A percentile compares a stretch with the other conserved stretches of the same genome.
Conservation (phyloP, 495 filamentous ascomycete species). For the Aspergillus steynii region DNA sequence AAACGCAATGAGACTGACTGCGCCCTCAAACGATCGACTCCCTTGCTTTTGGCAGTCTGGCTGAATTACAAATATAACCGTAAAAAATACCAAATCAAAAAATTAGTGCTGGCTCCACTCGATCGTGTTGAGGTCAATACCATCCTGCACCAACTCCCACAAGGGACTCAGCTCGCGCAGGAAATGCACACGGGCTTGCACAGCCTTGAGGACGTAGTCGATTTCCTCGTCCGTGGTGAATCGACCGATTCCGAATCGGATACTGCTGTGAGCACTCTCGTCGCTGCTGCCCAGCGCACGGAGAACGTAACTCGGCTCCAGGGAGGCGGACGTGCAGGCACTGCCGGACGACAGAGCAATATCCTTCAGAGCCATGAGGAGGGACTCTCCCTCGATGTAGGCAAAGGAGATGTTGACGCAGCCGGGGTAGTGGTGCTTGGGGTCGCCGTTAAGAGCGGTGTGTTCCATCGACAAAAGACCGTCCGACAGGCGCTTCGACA, state of each 20-base stretch:
- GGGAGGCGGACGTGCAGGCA: constrained; percentile 93
- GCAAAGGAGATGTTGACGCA: constrained; percentile 99
- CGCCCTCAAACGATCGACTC: constrained; percentile 10
- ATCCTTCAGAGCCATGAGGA: constrained; percentile 97
- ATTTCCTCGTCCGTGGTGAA: constrained; percentile 96
- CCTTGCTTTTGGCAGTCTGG: constrained; percentile 8
- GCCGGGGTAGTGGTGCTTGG: constrained; percentile 82
- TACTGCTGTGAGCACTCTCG: constrained; percentile 96
- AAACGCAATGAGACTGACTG: constrained; percentile 10
- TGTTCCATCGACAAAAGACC: constrained; percentile 88
- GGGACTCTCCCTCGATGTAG: constrained; percentile 95
- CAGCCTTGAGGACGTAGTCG: constrained; percentile 96
- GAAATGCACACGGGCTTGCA: constrained; percentile 84
- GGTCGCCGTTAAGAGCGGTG: constrained; percentile 86
- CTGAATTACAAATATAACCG: constrained; percentile 4
- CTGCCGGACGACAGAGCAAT: constrained; percentile 96
- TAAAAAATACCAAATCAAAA: not conserved
- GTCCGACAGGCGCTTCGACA: constrained; percentile 80
- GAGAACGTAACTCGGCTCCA: constrained; percentile 95
- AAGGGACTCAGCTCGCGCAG: constrained; percentile 92
- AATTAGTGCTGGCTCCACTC: constrained; percentile 91
- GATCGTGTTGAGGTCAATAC: constrained; percentile 91
- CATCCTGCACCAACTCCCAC: constrained; percentile 98
- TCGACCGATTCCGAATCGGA: constrained; percentile 94
- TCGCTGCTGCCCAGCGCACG: constrained; percentile 93